Base-by-base conservation (phyloP, 2,329 filamentous ascomycete species). In the Sphaceloma murrayae region DNA sequence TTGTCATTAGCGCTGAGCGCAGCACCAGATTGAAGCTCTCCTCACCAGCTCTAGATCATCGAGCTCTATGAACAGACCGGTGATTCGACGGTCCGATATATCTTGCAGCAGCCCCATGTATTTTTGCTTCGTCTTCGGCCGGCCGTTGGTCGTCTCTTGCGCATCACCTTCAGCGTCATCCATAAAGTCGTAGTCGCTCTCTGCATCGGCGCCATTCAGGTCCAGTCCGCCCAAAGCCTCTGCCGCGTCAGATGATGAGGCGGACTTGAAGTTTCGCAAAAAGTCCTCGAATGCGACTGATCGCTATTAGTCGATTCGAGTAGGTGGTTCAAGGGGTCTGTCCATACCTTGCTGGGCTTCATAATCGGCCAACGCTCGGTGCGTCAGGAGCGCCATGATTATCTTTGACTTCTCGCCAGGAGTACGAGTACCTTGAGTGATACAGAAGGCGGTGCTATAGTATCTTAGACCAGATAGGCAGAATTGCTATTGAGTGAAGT, bases 321-420 rank as follows among this genome's bases (percentile, higher is more conserved):
- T 14, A 30, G 24, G 17, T 43, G 49, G 49, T 48, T 24, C 17
- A 50, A 34, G 50, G 39, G 24, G 24, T 50, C 53, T 45, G 43
- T 48, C 63, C 78, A 55, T 65, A 87, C 85, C 70, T 66, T 91
- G 78, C 65, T 98, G 91, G 57, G 80, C 78, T 58, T 80, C 76
- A 68, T 98, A 98, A 63, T 94, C 81, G 56, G 94, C 86, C 42
- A 82, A 77, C 54, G 80, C 73, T 60, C 75, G 80, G 64, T 82
- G 82, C 53, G 82, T 80, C 58, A 87, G 76, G 59, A 95, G 82
- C 73, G 87, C 82, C 89, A 95, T 95, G n/a, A n/a, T n/a, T n/a
- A n/a, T n/a, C n/a, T n/a, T n/a, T n/a, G n/a, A n/a, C n/a, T n/a
- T n/a, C n/a, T n/a, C n/a, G n/a, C n/a, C n/a, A n/a, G n/a, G n/a